These are phyloP conservation scores for Botryotinia narcissicola DNA, from an alignment of 2,329 filamentous ascomycete genomes.

Conservation along the genomic window DNA sequence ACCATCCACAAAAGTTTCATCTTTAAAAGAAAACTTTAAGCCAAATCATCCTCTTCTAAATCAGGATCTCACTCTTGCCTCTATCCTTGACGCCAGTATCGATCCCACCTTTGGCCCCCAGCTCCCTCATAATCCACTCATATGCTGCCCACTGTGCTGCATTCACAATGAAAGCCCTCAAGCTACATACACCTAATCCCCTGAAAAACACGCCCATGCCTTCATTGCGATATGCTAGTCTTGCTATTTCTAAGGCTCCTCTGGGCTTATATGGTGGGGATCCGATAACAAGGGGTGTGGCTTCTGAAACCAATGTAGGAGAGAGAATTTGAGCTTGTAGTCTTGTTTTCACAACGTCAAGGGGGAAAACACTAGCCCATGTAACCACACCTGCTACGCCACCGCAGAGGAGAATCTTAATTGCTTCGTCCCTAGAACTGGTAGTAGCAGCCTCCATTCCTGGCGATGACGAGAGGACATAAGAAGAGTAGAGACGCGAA, in stretches of 20 bases:
- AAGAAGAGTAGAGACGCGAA: constrained; percentile 46
- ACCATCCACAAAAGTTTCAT: not conserved
- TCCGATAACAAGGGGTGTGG: constrained; percentile 40
- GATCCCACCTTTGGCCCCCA: constrained; percentile 37
- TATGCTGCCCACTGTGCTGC: constrained; percentile 91
- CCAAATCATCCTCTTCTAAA: not conserved
- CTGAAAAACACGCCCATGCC: constrained; percentile 66
- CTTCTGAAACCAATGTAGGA: constrained; percentile 23
- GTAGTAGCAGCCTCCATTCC: constrained; percentile 27
- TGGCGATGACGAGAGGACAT: constrained; percentile 40
- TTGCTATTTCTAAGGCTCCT: constrained; percentile 63
- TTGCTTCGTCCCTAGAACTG: constrained; percentile 45
- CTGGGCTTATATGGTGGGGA: constrained; percentile 34
- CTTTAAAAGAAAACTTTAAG: too few species aligned
- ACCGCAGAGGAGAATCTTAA: constrained; percentile 75
- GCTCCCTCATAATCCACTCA: constrained; percentile 75
- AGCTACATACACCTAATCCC: constrained; percentile 76
- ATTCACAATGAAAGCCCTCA: constrained; percentile 87
- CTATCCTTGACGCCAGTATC: not conserved
- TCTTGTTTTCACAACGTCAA: constrained; percentile 90
- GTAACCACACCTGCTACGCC: constrained; percentile 84
- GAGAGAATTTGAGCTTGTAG: constrained; percentile 68
- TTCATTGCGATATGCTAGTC: constrained; percentile 61
- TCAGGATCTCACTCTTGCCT: constrained; percentile 6
- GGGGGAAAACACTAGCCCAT: constrained; percentile 86